Conservation (phyloP, 495 filamentous ascomycete species). For the Penicillium ucsense region DNA sequence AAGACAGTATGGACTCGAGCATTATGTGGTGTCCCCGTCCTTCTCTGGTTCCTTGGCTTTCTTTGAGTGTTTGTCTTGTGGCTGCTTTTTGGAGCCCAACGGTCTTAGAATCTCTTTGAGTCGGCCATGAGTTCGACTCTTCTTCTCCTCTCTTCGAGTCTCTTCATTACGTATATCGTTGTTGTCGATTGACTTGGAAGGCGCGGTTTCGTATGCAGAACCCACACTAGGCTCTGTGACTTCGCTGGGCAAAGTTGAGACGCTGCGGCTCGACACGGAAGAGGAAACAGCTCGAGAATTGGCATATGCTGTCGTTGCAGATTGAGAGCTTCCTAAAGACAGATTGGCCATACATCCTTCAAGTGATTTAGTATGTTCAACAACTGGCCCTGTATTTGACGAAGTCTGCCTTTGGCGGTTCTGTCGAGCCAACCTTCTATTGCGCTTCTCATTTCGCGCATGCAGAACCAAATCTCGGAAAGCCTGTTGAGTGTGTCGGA, state of each 20-base stretch:
- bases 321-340: constrained; percentile 3
- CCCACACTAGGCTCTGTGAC: too few relatives aligned
- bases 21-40: not conserved
- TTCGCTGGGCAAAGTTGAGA: too few relatives aligned
- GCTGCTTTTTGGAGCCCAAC: constrained; percentile 15
- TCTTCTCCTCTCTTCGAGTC: constrained; percentile 1
- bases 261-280: too few relatives aligned
- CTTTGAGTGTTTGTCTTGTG: constrained; percentile 5
- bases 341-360: constrained; percentile 16
- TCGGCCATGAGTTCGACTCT: constrained; percentile 8
- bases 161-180: too few relatives aligned
- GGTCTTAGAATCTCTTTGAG: constrained; percentile 16
- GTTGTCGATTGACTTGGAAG: too few relatives aligned
- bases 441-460: constrained; percentile 32
- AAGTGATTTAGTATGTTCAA: not conserved
- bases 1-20: not conserved
- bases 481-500: constrained; percentile 27
- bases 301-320: too few relatives aligned
- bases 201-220: too few relatives aligned
- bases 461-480: constrained; percentile 32
- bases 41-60: not conserved
- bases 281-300: too few relatives aligned
- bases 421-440: constrained; percentile 15
- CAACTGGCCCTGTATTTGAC: not conserved
- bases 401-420: constrained; percentile 16